A percentile compares a stretch with the other conserved stretches of the same genome.
phyloP scores from a whole-genome alignment of 805 yeast genomes.

The Saturnispora serradocipensis region DNA sequence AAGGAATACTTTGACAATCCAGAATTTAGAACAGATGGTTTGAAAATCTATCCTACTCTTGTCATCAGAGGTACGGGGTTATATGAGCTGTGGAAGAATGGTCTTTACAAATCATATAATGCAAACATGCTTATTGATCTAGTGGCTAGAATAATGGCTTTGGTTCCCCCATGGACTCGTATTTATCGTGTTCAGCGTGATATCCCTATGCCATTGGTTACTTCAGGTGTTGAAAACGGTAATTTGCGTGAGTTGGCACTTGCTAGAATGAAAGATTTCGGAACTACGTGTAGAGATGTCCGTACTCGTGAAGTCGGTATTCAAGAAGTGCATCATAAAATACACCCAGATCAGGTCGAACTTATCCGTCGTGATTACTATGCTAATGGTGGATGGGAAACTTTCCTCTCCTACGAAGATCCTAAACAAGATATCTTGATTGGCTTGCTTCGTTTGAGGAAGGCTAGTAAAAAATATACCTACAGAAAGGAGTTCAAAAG shows the following conservation, averaged over 20 bases:
- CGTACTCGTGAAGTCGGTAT: conserved; percentile 98
- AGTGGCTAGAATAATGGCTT: conserved; percentile 90
- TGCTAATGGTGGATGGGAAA: conserved; percentile 99
- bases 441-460: conserved; percentile 80
- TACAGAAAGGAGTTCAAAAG: conserved; percentile 78
- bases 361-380: conserved; percentile 89
- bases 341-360: conserved; percentile 95
- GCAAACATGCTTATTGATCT: conserved; percentile 90
- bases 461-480: conserved; percentile 82
- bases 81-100: conserved; percentile 95
- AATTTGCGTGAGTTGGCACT: conserved; percentile 90
- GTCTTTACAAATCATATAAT: conserved; percentile 86
- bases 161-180: conserved; percentile 99
- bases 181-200: conserved; percentile 97
- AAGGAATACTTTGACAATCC: conserved; percentile 96
- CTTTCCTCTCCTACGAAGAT: conserved; percentile 91
- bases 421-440: conserved; percentile 93
- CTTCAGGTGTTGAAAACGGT: conserved; percentile 97
- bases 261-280: conserved; percentile 97
- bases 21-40: conserved; percentile 92
- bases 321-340: conserved; percentile 95
- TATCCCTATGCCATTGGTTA: conserved; percentile 97
- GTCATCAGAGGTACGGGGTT: conserved; percentile 97
- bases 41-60: conserved; percentile 89
- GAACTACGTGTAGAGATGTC: conserved; percentile 91